Evolutionary conservation across 192 early-diverging fungal species (phyloP).

Genomic region (Podila minutissima): DNA sequence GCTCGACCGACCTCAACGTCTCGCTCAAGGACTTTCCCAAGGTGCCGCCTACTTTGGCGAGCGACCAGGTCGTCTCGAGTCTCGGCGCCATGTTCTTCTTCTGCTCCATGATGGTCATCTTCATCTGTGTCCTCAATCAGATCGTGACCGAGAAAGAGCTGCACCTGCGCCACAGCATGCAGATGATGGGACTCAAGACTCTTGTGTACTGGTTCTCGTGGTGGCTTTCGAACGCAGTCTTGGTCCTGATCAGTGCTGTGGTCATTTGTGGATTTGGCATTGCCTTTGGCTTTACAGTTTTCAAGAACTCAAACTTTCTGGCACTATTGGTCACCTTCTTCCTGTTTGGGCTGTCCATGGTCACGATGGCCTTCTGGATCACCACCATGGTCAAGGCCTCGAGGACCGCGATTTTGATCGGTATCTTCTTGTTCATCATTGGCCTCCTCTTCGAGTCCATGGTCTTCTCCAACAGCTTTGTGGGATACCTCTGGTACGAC

Average conservation of each 20-base stretch:
- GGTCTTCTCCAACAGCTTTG: slow-evolving; percentile 55
- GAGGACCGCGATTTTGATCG: slow-evolving; percentile 72
- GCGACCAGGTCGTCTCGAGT: slow-evolving; percentile 68
- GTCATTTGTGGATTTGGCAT: slow-evolving; percentile 68
- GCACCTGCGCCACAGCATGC: slow-evolving; percentile 75
- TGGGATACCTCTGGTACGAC: slow-evolving; percentile 65
- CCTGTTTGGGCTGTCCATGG: slow-evolving; percentile 79
- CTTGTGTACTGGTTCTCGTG: slow-evolving; percentile 74
- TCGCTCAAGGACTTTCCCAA: slow-evolving; percentile 77
- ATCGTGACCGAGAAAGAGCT: slow-evolving; percentile 81
- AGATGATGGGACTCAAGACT: slow-evolving; percentile 82
- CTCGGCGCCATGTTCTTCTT: slow-evolving; percentile 68
- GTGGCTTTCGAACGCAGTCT: slow-evolving; percentile 65
- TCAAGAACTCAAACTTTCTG: slow-evolving; percentile 68
- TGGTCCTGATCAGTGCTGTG: slow-evolving; percentile 67
- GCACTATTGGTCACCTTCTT: slow-evolving; percentile 71
- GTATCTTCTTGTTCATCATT: slow-evolving; percentile 84
- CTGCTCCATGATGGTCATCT: slow-evolving; percentile 66
- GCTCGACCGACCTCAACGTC: slow-evolving; percentile 51
- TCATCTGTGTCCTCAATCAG: slow-evolving; percentile 67
- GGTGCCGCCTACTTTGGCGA: slow-evolving; percentile 60
- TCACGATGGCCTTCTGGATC: slow-evolving; percentile 74
- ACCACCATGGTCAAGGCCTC: slow-evolving; percentile 72
- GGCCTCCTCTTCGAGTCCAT: slow-evolving; percentile 76
- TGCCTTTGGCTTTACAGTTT: slow-evolving; percentile 69